Evolutionary conservation across 768 basidiomycete species (phyloP).

Genomic region (Sarcomyxa edulis): DNA sequence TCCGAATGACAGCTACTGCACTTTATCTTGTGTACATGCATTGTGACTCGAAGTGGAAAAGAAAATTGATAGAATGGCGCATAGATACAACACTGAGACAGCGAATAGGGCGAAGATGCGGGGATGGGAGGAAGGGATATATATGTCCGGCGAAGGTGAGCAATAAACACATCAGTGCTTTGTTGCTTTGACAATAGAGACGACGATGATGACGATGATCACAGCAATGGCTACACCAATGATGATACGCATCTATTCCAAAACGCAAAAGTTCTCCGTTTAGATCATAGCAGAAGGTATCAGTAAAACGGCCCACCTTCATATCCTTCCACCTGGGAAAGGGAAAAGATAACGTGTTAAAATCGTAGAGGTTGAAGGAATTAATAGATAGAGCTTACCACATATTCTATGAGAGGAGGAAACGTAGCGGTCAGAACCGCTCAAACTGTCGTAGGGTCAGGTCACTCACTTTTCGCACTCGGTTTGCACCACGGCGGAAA

Average conservation of each 20-base stretch:
- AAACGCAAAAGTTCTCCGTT: no score
- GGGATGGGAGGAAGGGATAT: neutral
- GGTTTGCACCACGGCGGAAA: slow-evolving; percentile 94
- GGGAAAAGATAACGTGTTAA: slow-evolving; percentile 1
- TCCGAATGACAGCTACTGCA: no score
- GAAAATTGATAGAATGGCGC: slow-evolving; percentile 8
- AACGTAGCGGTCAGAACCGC: no score
- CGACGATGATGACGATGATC: slow-evolving; percentile 93
- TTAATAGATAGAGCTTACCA: slow-evolving; percentile 57
- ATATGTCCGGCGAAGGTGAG: no score
- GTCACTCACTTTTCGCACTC: slow-evolving; percentile 85
- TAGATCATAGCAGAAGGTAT: no score
- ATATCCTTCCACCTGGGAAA: slow-evolving; percentile 91
- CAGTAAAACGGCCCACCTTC: slow-evolving; percentile 68
- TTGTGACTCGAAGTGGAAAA: no score
- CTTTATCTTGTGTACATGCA: no score
- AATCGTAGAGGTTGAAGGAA: no score
- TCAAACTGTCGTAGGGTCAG: neutral
- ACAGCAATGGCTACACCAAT: slow-evolving; percentile 87
- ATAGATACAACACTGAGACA: slow-evolving; percentile 8
- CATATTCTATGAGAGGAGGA: slow-evolving; percentile 60
- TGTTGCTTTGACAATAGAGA: slow-evolving; percentile 88
- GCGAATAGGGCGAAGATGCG: slow-evolving; percentile 3
- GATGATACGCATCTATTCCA: slow-evolving; percentile 86
- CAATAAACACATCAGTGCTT: no score